Evolutionary conservation across 352 stramenopile species (phyloP).

Genomic region (Phytopythium boreale): DNA sequence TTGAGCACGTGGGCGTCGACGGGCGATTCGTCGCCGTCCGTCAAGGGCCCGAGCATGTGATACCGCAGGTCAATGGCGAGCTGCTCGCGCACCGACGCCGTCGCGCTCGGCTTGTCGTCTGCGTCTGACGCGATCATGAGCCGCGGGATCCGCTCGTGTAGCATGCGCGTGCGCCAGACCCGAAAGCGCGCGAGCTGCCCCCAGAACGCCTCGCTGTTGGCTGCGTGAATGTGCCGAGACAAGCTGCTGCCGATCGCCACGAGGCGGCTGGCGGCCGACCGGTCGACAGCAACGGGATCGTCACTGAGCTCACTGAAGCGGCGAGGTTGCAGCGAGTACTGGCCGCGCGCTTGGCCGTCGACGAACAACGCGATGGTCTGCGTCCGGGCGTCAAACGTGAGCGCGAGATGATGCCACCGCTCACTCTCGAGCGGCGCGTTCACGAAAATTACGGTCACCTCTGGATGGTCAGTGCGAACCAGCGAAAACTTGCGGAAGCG

Average conservation of each 20-base stretch:
- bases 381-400: slow-evolving; percentile 18
- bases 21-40: background rate
- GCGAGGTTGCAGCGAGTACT: slow-evolving; percentile 12
- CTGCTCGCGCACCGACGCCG: slow-evolving; percentile 3
- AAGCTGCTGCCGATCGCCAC: slow-evolving; percentile 29
- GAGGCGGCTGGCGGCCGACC: slow-evolving; percentile 12
- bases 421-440: slow-evolving; percentile 9
- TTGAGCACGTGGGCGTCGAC: slow-evolving; percentile 16
- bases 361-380: slow-evolving; percentile 24
- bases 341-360: slow-evolving; percentile 21
- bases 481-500: slow-evolving; percentile 29
- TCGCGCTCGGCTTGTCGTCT: slow-evolving; percentile 10
- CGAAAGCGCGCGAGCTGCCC: slow-evolving; percentile 28
- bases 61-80: slow-evolving; percentile 25
- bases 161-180: slow-evolving; percentile 24
- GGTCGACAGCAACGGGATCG: slow-evolving; percentile 5
- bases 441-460: slow-evolving; percentile 20
- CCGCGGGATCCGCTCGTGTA: slow-evolving; percentile 13
- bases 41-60: slow-evolving; percentile 5
- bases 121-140: slow-evolving; percentile 15
- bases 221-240: slow-evolving; percentile 15
- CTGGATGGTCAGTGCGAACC: slow-evolving; percentile 17
- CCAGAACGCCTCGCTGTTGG: slow-evolving; percentile 11
- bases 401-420: slow-evolving; percentile 27
- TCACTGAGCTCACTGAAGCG: slow-evolving; percentile 8